Evolutionary conservation across 176 grass and related monocot species (phyloP).

Genomic region (Lolium rigidum): DNA sequence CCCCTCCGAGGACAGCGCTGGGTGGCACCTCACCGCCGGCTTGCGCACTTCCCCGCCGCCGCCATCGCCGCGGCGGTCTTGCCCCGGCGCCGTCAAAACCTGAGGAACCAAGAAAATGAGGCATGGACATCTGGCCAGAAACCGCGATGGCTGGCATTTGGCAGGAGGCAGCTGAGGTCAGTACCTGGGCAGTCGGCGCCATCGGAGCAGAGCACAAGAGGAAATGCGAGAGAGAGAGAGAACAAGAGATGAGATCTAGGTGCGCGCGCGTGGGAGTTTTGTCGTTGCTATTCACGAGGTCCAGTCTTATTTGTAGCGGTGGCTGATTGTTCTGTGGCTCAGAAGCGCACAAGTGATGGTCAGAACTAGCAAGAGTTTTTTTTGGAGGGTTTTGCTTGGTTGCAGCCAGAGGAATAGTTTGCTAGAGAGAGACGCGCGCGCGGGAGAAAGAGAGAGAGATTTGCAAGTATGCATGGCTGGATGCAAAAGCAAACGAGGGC

Average conservation of each 20-base stretch:
- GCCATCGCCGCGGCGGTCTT: background rate
- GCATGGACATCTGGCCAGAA: background rate
- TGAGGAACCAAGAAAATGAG: background rate
- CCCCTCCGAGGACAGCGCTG: constrained; percentile 54
- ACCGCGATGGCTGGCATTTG: background rate
- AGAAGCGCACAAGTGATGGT: background rate
- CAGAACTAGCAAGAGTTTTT: background rate
- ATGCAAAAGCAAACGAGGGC: background rate
- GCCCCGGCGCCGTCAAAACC: background rate
- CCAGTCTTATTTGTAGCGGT: background rate
- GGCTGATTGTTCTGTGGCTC: background rate
- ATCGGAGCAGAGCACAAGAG: constrained; percentile 21
- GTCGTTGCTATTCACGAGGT: constrained; percentile 12
- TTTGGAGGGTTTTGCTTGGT: background rate
- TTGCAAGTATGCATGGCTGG: background rate
- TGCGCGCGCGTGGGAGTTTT: background rate
- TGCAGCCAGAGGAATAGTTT: background rate
- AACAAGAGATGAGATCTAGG: background rate
- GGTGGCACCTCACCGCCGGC: constrained; percentile 57
- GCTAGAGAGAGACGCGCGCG: constrained; percentile 21
- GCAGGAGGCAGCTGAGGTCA: background rate
- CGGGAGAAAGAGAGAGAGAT: background rate
- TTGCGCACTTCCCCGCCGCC: background rate
- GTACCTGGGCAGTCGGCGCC: constrained; percentile 57
- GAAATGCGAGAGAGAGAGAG: constrained; percentile 1